Evolutionary conservation across 177 flowering plant species (phyloP), one percentile per base, ranked within the genome.

Genomic region (Vitis hybrid): DNA sequence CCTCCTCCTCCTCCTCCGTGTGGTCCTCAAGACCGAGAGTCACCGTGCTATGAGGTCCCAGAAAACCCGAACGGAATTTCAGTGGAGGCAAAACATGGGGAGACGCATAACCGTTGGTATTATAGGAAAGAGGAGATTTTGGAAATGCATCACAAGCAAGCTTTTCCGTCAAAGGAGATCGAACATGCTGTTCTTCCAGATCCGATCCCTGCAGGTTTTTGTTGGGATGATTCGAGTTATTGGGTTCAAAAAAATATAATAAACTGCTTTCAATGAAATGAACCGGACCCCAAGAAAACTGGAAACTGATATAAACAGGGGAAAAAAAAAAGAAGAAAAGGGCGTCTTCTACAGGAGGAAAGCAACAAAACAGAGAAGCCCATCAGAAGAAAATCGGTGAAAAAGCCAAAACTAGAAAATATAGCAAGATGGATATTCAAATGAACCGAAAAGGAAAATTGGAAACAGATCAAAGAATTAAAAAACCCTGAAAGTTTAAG

Each of bases 81-180:
- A 86, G 71, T 18, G 94, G 93, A 52, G 97, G 97, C 80, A 90
- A 71, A 51, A 73, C 63, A 64, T 76, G 76, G 32, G 89, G 69
- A 10, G 88, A 78, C 56, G 64, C 58, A 52, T 72, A 75, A 74
- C 64, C 65, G 64, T 66, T 75, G 58, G 61, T 67, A 56, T 54
- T 77, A 61, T 30, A 73, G 8, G 69, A 18, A 0, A 76, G 69
- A 26, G 91, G 85, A 19, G 92, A 86, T 68, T 73, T 71, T 0
- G 83, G 83, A 61, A 78, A 61, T 14, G 78, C 62, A 32, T 77
- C 81, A 2, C 62, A 13, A 52, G 71, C 70, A 5, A 75, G 18
- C 26, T 77, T 83, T 74, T 87, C 86, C 1, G 83, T 7, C 10
- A 86, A 82, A 11, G 92, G 91, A 56, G 91, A 82, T 51, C 88